phyloP scores from a whole-genome alignment of 768 basidiomycete genomes.

The Auricularia sp. region DNA sequence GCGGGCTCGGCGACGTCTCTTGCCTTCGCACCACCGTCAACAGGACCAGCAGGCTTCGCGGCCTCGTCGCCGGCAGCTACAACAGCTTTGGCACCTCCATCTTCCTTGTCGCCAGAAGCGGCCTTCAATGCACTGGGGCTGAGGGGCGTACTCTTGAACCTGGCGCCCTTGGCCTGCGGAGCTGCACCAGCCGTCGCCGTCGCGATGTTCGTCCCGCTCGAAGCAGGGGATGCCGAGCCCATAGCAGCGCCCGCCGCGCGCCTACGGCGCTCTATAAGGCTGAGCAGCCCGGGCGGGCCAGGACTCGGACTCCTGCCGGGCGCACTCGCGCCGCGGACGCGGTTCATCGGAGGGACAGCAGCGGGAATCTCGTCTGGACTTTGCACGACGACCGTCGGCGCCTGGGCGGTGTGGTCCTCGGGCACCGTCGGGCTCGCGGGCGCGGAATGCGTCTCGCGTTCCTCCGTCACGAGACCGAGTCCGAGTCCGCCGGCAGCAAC shows the following conservation, averaged over 20 bases:
- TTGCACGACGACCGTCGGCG: constrained; percentile 33
- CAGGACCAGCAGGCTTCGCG: not conserved
- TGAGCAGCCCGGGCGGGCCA: constrained; percentile 5
- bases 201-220: constrained; percentile 10
- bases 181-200: constrained; percentile 11
- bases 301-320: constrained; percentile 19
- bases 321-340: constrained; percentile 21
- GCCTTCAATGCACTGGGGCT: constrained; percentile 14
- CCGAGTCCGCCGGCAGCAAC: constrained; percentile 19
- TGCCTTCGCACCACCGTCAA: not conserved
- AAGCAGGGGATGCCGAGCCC: constrained; percentile 3
- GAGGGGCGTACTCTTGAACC: constrained; percentile 70
- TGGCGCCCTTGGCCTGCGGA: constrained; percentile 34
- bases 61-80: not conserved
- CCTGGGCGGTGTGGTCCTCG: constrained; percentile 27
- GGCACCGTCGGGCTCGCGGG: not conserved
- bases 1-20: not conserved
- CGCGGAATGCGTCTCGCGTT: not conserved
- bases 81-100: not conserved
- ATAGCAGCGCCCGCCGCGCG: constrained; percentile 3
- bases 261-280: constrained; percentile 3
- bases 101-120: not conserved
- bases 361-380: constrained; percentile 19
- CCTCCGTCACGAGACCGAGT: constrained; percentile 7
- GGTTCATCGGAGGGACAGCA: constrained; percentile 54